Evolutionary conservation across 2,329 filamentous ascomycete species (phyloP), one percentile per base, ranked within the genome.

Genomic region (Trichoderma sp.): DNA sequence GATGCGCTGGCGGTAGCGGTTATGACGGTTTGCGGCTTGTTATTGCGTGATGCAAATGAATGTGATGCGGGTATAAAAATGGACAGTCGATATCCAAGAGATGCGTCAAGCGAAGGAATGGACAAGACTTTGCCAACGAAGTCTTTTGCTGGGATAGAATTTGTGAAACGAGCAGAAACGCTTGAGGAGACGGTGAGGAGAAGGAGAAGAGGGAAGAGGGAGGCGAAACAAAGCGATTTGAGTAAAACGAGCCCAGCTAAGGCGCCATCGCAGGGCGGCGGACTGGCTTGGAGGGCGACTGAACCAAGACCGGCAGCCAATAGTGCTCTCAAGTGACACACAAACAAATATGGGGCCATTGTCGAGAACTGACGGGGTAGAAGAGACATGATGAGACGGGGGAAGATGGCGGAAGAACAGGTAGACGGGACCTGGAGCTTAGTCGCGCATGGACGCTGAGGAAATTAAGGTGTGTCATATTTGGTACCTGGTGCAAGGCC

Each of bases 61-160:
- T 67, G 67, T 68, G 53, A 58, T 56, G 53, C 57, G 64, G 34
- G 68, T 63, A 54, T 68, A n/a, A 29, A n/a, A n/a, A 22, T 56
- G 32, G 67, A 67, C 39, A 67, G n/a, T 52, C 57, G 65, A 66
- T 67, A 69, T 67, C 56, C 48, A 57, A 53, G 15, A 39, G 48
- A 34, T 35, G 35, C 37, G 48, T 53, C 4, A 25, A 6, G 37
- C n/a, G 34, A 69, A 63, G 13, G 64, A 69, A 42, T 59, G 66
- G 65, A 54, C 34, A 52, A 58, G 68, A 59, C 68, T 69, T 65
- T 69, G 68, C 68, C 68, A 69, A 69, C 68, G 68, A 69, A 69
- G 68, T 61, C 68, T 66, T 52, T 53, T 52, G 22, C 27, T 27
- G 25, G 15, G 35, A 7, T 35, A 22, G 35, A 37, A 17, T 34